Evolutionary conservation across 208 protist species (phyloP), one percentile per base, ranked within the genome.

Genomic region (Trypanosoma boissoni): DNA sequence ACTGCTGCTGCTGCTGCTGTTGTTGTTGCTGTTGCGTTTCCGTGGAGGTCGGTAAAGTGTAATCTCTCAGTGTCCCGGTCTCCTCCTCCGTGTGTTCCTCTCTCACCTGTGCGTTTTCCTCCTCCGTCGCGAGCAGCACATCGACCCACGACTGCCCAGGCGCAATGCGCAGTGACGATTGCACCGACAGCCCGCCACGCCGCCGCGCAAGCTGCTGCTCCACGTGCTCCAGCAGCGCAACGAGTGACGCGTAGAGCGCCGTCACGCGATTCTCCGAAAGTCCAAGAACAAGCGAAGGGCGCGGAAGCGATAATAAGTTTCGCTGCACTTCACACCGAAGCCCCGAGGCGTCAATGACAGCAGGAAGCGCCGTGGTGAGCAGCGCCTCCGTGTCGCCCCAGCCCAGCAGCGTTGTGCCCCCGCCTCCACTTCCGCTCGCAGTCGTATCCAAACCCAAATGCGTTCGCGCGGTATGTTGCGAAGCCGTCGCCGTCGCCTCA

Each of bases 261-360:
- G 87, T 76, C 0, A 86, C 67, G 37, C 80, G 80, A 51, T 83
- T 80, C 43, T 92, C 80, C 10, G 85, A 84, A 20, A 88, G 53
- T 16, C 85, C 80, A 41, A 69, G 65, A 3, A 92, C 54, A 27
- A 92, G 64, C 9, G 80, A 76, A 0, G 74, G 71, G 49, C 64
- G 63, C 1, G 76, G 78, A n/a, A 86, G 66, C 1, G 66, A 70
- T 1, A 84, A 59, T 7, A 85, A 36, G 44, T 84, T 80, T 46
- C 69, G 72, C 73, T 87, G 79, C 21, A 92, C 56, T 42, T 88
- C 78, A 18, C 46, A 31, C 14, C 81, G 75, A 32, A 87, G 69
- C 39, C n/a, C 31, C 2, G 14, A 3, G n/a, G 41, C 28, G 20
- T 60, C 46, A 23, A 45, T n/a, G 9, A 12, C 32, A 9, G 14